Percentiles rank a stretch among this genome's conserved stretches.
Conservation (phyloP, 352 stramenopile genomes). For the Phytophthora tubulina region DNA sequence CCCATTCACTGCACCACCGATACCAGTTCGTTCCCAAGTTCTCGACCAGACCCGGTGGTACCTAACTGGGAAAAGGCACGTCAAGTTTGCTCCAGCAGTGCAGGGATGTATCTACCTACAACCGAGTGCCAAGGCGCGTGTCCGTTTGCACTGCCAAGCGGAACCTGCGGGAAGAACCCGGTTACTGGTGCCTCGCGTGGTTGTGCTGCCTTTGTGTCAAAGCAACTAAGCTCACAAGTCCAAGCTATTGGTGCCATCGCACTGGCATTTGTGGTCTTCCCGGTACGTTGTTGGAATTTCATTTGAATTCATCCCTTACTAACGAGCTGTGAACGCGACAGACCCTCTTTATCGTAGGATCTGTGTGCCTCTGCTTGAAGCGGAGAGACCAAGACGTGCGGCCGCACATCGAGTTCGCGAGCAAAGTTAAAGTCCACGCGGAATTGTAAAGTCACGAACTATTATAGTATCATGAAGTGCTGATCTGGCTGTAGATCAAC, state of each 20-base stretch:
- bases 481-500: too few relatives aligned
- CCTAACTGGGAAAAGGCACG: conserved; percentile 38
- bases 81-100: conserved; percentile 39
- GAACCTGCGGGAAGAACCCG: conserved; percentile 65
- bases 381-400: conserved; percentile 75
- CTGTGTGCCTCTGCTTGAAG: conserved; percentile 78
- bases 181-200: conserved; percentile 58
- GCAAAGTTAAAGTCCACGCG: conserved; percentile 60
- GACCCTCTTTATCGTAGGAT: conserved; percentile 59
- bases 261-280: conserved; percentile 55
- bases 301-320: not conserved
- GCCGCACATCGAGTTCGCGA: conserved; percentile 64
- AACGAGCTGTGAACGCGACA: conserved; percentile 10
- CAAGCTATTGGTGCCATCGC: conserved; percentile 52
- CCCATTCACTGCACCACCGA: conserved; percentile 63
- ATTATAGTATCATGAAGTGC: too few relatives aligned
- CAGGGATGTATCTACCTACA: conserved; percentile 54
- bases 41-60: conserved; percentile 48
- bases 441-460: conserved; percentile 33
- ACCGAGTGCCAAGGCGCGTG: conserved; percentile 61
- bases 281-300: conserved; percentile 38
- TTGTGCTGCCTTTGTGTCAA: conserved; percentile 62
- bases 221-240: conserved; percentile 52
- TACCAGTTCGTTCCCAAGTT: conserved; percentile 55
- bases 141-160: conserved; percentile 72